Evolutionary conservation across 2,329 filamentous ascomycete genomes (phyloP).

Genomic region (Alternaria triticina): DNA sequence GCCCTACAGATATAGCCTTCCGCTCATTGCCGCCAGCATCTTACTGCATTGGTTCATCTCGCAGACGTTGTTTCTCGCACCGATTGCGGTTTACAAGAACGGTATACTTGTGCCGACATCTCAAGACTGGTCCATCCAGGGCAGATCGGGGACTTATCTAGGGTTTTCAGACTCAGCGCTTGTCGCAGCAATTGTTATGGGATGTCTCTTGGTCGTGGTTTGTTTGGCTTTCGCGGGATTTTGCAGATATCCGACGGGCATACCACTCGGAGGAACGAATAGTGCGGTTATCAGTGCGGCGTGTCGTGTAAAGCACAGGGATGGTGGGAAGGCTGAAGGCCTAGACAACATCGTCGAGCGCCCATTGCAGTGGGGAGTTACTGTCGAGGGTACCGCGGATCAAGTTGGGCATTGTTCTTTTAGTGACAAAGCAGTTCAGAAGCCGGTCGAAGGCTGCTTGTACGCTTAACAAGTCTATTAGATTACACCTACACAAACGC

Average conservation of each 20-base stretch:
- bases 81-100: not conserved
- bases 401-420: not conserved
- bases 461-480: not conserved
- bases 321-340: rapidly evolving
- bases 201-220: not conserved
- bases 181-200: not conserved
- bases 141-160: not conserved
- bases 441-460: not conserved
- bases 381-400: not conserved
- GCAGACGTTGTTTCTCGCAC: rapidly evolving
- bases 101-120: not conserved
- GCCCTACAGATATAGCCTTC: rapidly evolving
- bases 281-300: not conserved
- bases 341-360: not conserved
- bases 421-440: not conserved
- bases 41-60: not conserved
- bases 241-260: not conserved
- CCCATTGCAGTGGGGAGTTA: not conserved
- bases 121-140: too few relatives aligned
- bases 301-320: not conserved
- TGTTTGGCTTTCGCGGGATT: not conserved
- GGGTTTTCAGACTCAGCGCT: not conserved
- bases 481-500: too few relatives aligned
- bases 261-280: not conserved
- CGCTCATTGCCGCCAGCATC: rapidly evolving